A percentile compares a stretch with the other conserved stretches of the same genome.
Evolutionary conservation across 1,284 basidiomycete genomes (phyloP).

Genomic region (Flammula alnicola): DNA sequence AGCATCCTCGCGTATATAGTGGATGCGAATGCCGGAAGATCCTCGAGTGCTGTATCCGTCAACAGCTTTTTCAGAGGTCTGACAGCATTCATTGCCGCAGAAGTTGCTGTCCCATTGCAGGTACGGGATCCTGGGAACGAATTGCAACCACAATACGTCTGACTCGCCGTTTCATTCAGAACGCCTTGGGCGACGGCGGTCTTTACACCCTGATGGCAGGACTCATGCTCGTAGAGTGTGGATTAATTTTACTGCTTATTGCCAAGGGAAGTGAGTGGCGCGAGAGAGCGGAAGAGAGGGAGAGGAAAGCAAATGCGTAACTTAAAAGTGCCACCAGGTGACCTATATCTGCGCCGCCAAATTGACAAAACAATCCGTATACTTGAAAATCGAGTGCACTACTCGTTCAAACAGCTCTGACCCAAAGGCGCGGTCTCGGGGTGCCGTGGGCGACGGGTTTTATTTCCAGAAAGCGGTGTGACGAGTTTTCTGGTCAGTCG

Average conservation of each 20-base stretch:
- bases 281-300: slow-evolving; percentile 5
- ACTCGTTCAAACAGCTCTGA: too few relatives aligned
- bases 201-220: slow-evolving; percentile 14
- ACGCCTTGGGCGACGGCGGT: slow-evolving; percentile 10
- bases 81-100: slow-evolving; percentile 71
- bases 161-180: background rate
- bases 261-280: slow-evolving; percentile 7
- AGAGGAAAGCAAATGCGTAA: background rate
- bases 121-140: slow-evolving; percentile 37
- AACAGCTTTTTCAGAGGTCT: slow-evolving; percentile 75
- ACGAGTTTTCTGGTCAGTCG: too few relatives aligned
- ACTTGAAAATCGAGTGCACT: too few relatives aligned
- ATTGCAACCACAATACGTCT: background rate
- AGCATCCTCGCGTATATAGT: slow-evolving; percentile 77
- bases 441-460: too few relatives aligned
- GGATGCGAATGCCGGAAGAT: slow-evolving; percentile 76
- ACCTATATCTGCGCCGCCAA: background rate
- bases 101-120: slow-evolving; percentile 70
- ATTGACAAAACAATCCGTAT: too few relatives aligned
- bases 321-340: background rate
- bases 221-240: slow-evolving; percentile 2
- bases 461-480: too few relatives aligned
- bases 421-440: too few relatives aligned
- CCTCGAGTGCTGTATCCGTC: slow-evolving; percentile 69
- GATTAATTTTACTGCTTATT: slow-evolving; percentile 1